These are phyloP conservation scores for Pyricularia sp. DNA, from an alignment of 2,329 filamentous ascomycete species.

Conservation along the genomic window DNA sequence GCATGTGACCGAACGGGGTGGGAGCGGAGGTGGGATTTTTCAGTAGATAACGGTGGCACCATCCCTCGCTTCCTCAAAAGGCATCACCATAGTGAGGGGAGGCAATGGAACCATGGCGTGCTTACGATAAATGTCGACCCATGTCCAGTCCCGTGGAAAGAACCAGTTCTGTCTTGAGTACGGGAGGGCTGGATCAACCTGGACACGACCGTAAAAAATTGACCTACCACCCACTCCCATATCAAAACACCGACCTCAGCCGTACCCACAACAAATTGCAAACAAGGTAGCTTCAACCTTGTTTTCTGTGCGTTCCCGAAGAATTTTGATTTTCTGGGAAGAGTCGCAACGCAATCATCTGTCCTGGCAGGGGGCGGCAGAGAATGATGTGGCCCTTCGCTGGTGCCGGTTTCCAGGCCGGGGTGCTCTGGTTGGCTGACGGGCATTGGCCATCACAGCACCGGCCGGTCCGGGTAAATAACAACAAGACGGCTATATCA, in stretches of 20 bases:
- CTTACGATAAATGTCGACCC: neutral
- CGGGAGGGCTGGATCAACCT: neutral
- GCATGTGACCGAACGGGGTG: neutral
- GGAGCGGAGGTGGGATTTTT: neutral
- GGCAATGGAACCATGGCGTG: neutral
- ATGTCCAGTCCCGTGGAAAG: neutral
- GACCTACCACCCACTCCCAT: neutral
- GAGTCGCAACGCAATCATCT: neutral
- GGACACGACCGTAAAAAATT: neutral
- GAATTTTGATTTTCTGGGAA: neutral
- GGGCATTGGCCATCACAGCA: neutral
- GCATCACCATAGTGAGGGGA: neutral
- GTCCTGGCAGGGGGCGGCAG: neutral
- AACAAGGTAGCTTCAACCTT: neutral
- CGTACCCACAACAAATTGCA: neutral
- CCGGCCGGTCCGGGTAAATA: neutral
- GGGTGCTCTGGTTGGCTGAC: neutral
- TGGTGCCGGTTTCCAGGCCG: neutral
- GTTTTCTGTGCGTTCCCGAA: neutral
- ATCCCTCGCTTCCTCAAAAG: neutral
- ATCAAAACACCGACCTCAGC: neutral
- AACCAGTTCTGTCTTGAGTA: neutral
- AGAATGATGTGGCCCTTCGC: neutral
- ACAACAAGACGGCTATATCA: neutral
- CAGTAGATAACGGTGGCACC: neutral